Evolutionary conservation across 805 yeast genomes (phyloP), one percentile per base, ranked within the genome.

Genomic region (Wickerhamomyces alni): DNA sequence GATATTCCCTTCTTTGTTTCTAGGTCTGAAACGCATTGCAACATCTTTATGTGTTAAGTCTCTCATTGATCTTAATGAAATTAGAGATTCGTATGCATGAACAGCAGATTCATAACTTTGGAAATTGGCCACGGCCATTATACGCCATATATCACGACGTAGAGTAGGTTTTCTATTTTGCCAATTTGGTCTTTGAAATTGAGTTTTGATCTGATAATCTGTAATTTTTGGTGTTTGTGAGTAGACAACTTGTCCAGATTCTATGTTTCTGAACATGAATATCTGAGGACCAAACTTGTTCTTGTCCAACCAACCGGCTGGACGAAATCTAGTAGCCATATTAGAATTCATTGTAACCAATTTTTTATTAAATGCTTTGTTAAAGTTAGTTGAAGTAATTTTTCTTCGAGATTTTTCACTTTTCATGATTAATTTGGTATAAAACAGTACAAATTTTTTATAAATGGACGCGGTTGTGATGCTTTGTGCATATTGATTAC

Each of bases 61-160:
- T 55, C 98, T 74, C 61, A 77, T 70, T 48, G 75, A 70, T 57
- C 94, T 77, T 55, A 89, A 72, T 52, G 82, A 77, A 5, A 85
- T 80, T 41, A 89, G 68, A 19, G 82, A 83, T 44, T 81, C 75
- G 62, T 80, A 87, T 8, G 93, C 82, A 32, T 80, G 77, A 13
- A 77, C 75, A 2, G 95, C 86, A 32, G 70, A 62, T 36, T 79
- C 81, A 55, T 80, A 77, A 37, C 61, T 61, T 30, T 69, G 67
- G 47, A 84, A 75, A 46, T 76, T 77, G 1, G 86, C 88, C 32
- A 88, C 93, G 33, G 93, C 86, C 86, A 91, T 76, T 38, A 89
- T 74, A 52, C 91, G 72, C 97, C 97, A 89, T 37, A 88, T 69
- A 61, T 89, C 98, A 51, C 81, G 73, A 65, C 98, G 78, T 51